Conservation (phyloP, 805 yeast species). For the Hanseniaspora nectarophila region DNA sequence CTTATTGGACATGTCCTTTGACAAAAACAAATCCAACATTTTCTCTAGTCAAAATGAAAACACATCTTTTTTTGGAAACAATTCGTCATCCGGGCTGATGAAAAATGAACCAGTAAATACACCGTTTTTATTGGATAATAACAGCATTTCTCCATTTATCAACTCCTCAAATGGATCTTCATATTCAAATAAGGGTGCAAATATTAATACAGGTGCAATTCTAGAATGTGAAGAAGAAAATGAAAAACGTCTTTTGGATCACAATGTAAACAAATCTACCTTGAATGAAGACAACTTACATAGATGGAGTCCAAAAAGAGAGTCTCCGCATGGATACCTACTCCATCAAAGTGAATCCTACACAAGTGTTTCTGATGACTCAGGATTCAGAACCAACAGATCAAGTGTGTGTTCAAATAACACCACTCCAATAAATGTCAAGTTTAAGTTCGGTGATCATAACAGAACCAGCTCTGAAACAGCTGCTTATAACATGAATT, state of each 20-base stretch:
- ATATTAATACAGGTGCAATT: background rate
- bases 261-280: background rate
- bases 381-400: background rate
- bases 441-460: conserved; percentile 9
- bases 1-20: background rate
- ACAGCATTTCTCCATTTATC: background rate
- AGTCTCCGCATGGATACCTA: background rate
- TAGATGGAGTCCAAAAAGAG: background rate
- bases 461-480: background rate
- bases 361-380: background rate
- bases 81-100: background rate
- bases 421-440: conserved; percentile 2
- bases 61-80: background rate
- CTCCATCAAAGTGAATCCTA: background rate
- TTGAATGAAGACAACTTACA: background rate
- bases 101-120: conserved; percentile 2
- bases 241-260: too few relatives aligned
- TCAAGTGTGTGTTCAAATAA: background rate
- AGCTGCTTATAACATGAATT: background rate
- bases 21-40: background rate
- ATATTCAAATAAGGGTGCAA: background rate
- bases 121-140: background rate
- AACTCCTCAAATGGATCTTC: background rate
- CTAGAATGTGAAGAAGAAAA: conserved; percentile 7
- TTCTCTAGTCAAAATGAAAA: background rate